phyloP scores from a whole-genome alignment of 106 monocot genomes.

The Dendrobium nobile region DNA sequence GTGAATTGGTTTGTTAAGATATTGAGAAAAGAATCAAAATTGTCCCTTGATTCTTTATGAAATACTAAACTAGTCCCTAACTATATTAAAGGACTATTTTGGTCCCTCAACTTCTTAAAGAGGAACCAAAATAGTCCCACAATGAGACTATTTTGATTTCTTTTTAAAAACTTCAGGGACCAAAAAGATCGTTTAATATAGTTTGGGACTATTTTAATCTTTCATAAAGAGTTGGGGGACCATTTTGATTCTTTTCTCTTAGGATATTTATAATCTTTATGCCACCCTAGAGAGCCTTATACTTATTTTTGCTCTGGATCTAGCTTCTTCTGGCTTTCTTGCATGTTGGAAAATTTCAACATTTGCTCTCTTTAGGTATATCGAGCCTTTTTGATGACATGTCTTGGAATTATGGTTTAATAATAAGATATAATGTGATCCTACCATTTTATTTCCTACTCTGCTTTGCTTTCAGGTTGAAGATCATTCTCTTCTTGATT shows the following conservation, averaged over 20 bases:
- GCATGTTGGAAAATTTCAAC: not conserved
- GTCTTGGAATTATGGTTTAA: not conserved
- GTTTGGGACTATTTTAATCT: no score
- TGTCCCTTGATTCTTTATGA: no score
- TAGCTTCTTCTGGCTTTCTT: not conserved
- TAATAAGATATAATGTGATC: not conserved
- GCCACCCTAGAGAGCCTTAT: not conserved
- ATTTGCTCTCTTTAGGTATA: not conserved
- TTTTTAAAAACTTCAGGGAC: no score
- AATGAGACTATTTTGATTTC: no score
- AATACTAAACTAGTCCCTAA: no score
- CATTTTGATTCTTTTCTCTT: not conserved
- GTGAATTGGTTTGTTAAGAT: no score
- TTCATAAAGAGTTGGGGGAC: no score
- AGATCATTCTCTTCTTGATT: conserved; percentile 76
- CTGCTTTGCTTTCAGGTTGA: conserved; percentile 52
- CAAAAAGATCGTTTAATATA: no score
- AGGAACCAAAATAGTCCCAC: no score
- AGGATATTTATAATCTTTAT: not conserved
- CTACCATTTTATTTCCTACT: not conserved
- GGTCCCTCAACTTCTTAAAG: no score
- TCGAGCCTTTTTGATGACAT: not conserved
- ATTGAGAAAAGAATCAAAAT: no score
- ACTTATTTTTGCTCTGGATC: not conserved
- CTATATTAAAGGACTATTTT: no score